Conservation (phyloP, 208 protist species). For the Naegleria gruberi region DNA sequence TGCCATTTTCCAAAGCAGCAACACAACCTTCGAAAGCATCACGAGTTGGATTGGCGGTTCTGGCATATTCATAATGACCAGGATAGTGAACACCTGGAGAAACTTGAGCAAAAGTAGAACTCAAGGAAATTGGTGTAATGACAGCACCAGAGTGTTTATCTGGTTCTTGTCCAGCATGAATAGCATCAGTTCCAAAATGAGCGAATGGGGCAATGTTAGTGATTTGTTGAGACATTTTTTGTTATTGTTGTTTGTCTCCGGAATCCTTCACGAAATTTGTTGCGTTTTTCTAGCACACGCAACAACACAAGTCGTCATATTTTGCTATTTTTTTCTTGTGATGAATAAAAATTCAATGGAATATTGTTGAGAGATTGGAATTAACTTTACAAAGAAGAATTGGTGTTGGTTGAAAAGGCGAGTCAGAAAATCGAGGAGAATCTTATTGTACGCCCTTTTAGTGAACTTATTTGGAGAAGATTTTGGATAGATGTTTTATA, state of each 20-base stretch:
- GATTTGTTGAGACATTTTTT: not conserved
- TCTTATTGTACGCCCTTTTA: no score
- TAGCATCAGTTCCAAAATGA: conserved; percentile 21
- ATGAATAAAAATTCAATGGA: no score
- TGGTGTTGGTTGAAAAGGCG: no score
- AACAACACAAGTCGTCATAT: no score
- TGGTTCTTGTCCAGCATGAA: conserved; percentile 17
- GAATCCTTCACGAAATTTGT: no score
- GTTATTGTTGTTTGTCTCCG: not conserved
- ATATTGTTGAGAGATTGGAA: no score
- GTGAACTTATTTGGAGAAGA: no score
- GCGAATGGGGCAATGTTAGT: not conserved
- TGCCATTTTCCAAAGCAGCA: conserved; percentile 74
- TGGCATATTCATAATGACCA: conserved; percentile 79
- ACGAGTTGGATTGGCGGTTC: conserved; percentile 83
- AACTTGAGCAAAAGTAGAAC: conserved; percentile 70
- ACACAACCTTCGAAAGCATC: conserved; percentile 75
- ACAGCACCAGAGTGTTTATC: conserved; percentile 54
- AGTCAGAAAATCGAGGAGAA: no score
- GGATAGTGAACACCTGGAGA: conserved; percentile 17
- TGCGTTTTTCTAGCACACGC: no score
- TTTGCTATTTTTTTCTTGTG: no score
- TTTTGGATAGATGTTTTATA: no score
- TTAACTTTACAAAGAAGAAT: no score
- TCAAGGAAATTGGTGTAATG: conserved; percentile 70